Evolutionary conservation across 352 stramenopile species (phyloP), one percentile per base, ranked within the genome.

Genomic region (Pythium dissimile): DNA sequence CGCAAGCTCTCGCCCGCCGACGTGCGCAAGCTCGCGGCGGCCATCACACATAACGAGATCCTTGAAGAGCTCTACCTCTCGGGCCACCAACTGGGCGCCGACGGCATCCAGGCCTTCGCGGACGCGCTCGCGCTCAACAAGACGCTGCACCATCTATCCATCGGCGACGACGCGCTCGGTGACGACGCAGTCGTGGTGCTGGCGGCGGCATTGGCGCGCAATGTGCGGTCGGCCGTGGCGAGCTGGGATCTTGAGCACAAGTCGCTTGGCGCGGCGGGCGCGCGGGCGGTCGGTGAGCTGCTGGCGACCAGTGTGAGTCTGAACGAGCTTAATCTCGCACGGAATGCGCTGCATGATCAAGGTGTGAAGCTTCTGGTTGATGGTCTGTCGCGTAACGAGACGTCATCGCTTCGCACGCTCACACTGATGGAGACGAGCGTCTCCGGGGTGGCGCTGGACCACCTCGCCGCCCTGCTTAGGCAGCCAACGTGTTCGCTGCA

Each of bases 61-160:
- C 69, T 94, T 27, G 66, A 89, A 51, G 84, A 91, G 55, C 72
- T 94, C 26, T 94, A 89, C 50, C 47, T 92, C 49, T 92, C 84
- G 0, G 80, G 84, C 24, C 84, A 92, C 55, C n/a, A 66, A n/a
- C 61, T 94, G 27, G 72, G 73, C 16, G 44, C 45, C 0, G 50
- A 60, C 5, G 74, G 68, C 3, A 35, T 89, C 5, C 53, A 67
- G 23, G 77, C 80, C 1, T 92, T 92, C 64, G 81, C 74, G 2
- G 71, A 88, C 35, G 80, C 75, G 27, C 62, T 94, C 23, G 77
- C 81, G n/a, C 58, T 41, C 13, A 94, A 94, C 52, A 66, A 62
- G 51, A 74, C 81, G 48, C 75, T 94, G 2, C 70, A 76, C 39
- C 81, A 89, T 47, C 61, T 94, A 11, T 84, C 76, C 35, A 60